A percentile compares a stretch with the other conserved stretches of the same genome.
Conservation (phyloP, 1,139 yeast species). For the Yamadazyma buinensis region DNA sequence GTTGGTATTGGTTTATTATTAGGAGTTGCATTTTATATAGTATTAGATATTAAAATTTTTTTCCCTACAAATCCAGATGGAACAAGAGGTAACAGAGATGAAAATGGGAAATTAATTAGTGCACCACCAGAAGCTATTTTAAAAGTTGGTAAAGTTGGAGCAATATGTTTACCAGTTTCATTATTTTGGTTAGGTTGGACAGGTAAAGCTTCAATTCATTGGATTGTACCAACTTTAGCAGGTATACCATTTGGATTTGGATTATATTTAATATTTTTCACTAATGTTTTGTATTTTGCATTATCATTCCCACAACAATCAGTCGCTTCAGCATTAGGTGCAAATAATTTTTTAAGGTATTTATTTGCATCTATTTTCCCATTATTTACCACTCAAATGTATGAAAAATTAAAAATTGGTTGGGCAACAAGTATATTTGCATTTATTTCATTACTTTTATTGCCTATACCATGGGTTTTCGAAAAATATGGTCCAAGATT, state of each 20-base stretch:
- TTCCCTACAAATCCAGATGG: conserved; percentile 65
- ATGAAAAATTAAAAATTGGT: conserved; percentile 30
- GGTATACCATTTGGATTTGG: conserved; percentile 79
- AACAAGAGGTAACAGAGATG: conserved; percentile 53
- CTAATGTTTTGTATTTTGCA: conserved; percentile 67
- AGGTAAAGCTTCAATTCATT: conserved; percentile 58
- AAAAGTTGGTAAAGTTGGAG: conserved; percentile 52
- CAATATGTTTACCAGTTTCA: conserved; percentile 61
- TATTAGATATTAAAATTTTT: conserved; percentile 42
- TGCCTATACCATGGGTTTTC: conserved; percentile 45
- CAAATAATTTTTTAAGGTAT: conserved; percentile 70
- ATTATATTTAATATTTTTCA: conserved; percentile 66
- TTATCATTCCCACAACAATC: conserved; percentile 70
- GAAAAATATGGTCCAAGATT: conserved; percentile 52
- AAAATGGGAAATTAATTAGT: conserved; percentile 47
- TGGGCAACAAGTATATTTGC: conserved; percentile 40
- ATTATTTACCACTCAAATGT: conserved; percentile 44
- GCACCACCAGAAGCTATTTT: conserved; percentile 38
- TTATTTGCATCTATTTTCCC: conserved; percentile 59
- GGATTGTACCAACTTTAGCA: conserved; percentile 77
- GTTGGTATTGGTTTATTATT: conserved; percentile 61
- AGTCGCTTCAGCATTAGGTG: conserved; percentile 77
- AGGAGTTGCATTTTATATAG: conserved; percentile 51
- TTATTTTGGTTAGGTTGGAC: conserved; percentile 87
- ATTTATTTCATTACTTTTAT: conserved; percentile 30